Evolutionary conservation across 768 basidiomycete species (phyloP), one percentile per base, ranked within the genome.

Genomic region (Lactarius vividus): DNA sequence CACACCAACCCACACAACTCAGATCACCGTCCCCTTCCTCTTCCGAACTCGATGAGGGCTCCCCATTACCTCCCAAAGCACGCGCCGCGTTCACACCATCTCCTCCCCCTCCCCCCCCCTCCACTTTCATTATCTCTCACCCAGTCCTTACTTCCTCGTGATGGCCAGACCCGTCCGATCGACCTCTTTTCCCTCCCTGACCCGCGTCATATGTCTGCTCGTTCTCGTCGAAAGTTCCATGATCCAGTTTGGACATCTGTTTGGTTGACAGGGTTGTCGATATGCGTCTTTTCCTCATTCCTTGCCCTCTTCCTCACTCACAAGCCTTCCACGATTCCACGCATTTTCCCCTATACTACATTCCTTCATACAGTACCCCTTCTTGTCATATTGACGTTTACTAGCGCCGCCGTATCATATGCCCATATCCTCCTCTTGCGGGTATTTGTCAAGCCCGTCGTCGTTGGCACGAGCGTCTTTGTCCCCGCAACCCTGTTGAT

Each of bases 361-460:
- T 78, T 93, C 39, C 76, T 92, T 58, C 88, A 89, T 72, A 91
- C 90, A 9, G 84, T 94, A 23, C 92, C 92, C 8, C 77, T 93
- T 69, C 80, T 92, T 70, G 86, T 85, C 33, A 85, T 91, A 70
- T 77, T 92, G 63, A 90, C 88, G 4, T 79, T 89, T 66, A 73
- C 86, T 65, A 89, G 89, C 72, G 90, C 92, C 13, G 75, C 80
- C 26, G 83, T 84, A 54, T 88, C 91, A 9, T 94, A 94, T 73
- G 76, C 80, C 52, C 89, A 92, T 73, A 85, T 93, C 52, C 82
- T 87, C 68, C 81, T 96, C 49, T 77, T 96, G 58, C 85, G 88
- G 64, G 81, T 92, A 65, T 94, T 94, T 71, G 89, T 92, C 64
- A 85, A 88, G 63, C 94, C 94, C 20, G 89, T 93, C 58, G 87